Evolutionary conservation across 2,329 filamentous ascomycete species (phyloP).

Genomic region (Alternaria tenuissima): DNA sequence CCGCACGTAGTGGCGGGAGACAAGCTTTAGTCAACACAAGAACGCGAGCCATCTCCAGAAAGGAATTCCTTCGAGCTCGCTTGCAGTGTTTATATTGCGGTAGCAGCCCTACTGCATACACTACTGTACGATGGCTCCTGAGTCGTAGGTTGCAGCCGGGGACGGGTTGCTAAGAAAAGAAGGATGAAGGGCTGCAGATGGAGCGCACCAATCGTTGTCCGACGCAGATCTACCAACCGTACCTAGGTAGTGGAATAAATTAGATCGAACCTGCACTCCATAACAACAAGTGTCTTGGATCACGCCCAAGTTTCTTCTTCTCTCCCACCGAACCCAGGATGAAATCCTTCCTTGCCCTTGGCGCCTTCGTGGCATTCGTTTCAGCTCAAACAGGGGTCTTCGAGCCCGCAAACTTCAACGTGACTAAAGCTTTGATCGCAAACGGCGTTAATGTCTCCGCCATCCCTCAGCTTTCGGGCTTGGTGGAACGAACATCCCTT

Average conservation of each 20-base stretch:
- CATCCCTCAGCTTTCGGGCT: slow-evolving; percentile 23
- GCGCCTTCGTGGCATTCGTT: slow-evolving; percentile 16
- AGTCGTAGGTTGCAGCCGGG: too few relatives aligned
- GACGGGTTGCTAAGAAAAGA: neutral
- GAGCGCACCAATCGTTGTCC: neutral
- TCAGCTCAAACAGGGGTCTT: slow-evolving; percentile 22
- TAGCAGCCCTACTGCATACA: neutral
- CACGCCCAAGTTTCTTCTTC: neutral
- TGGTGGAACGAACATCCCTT: slow-evolving; percentile 7
- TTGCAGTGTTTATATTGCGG: neutral
- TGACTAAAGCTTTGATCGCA: slow-evolving; percentile 28
- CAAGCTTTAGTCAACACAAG: neutral
- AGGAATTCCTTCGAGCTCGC: neutral
- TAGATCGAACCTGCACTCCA: neutral
- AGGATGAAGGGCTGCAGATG: neutral
- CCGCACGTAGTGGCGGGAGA: neutral
- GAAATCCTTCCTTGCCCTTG: slow-evolving; percentile 18
- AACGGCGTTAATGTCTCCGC: slow-evolving; percentile 30
- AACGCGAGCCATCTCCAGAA: neutral
- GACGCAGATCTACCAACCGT: neutral
- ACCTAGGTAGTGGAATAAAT: slow-evolving; percentile 5
- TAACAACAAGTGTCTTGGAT: neutral
- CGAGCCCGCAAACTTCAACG: slow-evolving; percentile 30
- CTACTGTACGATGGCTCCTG: neutral
- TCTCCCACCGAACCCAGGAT: slow-evolving; percentile 9